Base-by-base conservation (phyloP, 1,284 basidiomycete species). In the Tremellales sp. region DNA sequence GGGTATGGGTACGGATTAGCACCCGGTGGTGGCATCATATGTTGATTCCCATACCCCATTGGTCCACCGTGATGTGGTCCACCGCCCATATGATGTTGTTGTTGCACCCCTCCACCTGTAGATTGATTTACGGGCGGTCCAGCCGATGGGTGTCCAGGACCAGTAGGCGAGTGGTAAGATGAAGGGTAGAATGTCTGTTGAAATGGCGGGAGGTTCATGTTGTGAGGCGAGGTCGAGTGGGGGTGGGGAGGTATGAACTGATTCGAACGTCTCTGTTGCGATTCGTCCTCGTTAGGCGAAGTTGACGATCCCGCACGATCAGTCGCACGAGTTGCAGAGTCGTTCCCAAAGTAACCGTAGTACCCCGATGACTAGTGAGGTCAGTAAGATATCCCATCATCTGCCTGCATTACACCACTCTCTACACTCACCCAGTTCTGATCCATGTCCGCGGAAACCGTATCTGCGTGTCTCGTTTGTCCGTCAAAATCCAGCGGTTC, bases 201-300 rank as follows among this genome's bases (percentile, higher is more conserved):
- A 19, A 52, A 52, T 13, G 51, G 51, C 5, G 51, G 51, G 2
- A 52, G 43, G 3, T 43, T 44, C 51, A 52, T 52, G 22, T 29
- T 43, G 36, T 29, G n/a, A 8, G 27, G 19, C 5, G 44, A 6
- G 22, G 21, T 17, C 25, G 44, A 22, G 22, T 19, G 22, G 15
- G 35, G 17, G 29, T 33, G 29, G 10, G n/a, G 29, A n/a, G n/a
- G 29, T 10, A 8, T 8, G 10, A 8, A 33, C 10, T 10, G 35
- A 22, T 21, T 36, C 17, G 22, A 46, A 37, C 35, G 31, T 8
- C 6, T 15, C 15, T 21, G 11, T 22, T n/a, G 35, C 13, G 31
- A 23, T 27, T 10, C 29, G 29, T 33, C 29, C 10, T 10, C n/a
- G 43, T 10, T 19, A 17, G 26, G 43, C 23, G 13, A 19, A 21